A percentile compares a stretch with the other conserved stretches of the same genome.
These are phyloP conservation scores for Closterium sp. DNA, from an alignment of 139 green algal genomes.

Conservation along the genomic window DNA sequence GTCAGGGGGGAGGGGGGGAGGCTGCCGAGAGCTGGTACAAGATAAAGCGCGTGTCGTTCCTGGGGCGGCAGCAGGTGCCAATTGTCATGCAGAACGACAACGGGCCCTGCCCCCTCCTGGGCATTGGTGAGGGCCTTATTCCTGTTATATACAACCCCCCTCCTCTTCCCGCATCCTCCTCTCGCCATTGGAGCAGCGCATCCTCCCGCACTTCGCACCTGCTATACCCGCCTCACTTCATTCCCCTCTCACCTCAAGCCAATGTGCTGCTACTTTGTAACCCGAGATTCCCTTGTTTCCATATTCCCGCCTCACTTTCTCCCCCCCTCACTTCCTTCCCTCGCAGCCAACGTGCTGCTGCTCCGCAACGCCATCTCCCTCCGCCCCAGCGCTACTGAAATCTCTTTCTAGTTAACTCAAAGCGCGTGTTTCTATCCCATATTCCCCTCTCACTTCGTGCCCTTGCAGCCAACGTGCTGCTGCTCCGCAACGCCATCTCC, in stretches of 20 bases:
- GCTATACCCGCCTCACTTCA: no score
- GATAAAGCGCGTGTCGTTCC: conserved; percentile 40
- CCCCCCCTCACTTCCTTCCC: no score
- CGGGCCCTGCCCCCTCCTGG: conserved; percentile 86
- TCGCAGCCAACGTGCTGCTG: conserved; percentile 47
- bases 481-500: conserved; percentile 42
- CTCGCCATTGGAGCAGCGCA: no score
- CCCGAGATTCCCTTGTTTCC: no score
- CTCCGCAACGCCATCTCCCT: conserved; percentile 38
- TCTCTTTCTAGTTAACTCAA: neutral
- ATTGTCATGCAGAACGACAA: conserved; percentile 90
- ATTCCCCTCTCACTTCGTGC: conserved; percentile 3
- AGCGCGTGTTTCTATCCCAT: neutral
- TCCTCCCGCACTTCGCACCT: no score
- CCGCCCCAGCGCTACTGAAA: conserved; percentile 29
- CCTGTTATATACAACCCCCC: no score
- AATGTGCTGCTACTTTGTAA: neutral
- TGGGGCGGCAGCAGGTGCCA: conserved; percentile 45
- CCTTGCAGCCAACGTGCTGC: conserved; percentile 44
- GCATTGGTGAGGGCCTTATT: no score
- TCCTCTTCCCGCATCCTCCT: no score
- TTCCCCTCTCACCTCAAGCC: no score
- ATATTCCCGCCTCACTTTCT: no score
- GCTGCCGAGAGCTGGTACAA: conserved; percentile 7
- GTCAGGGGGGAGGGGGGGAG: neutral